A percentile compares a stretch with the other conserved stretches of the same genome.
Conservation (phyloP, 2,329 filamentous ascomycete species). For the Cladosporium austrohemisphaericum region DNA sequence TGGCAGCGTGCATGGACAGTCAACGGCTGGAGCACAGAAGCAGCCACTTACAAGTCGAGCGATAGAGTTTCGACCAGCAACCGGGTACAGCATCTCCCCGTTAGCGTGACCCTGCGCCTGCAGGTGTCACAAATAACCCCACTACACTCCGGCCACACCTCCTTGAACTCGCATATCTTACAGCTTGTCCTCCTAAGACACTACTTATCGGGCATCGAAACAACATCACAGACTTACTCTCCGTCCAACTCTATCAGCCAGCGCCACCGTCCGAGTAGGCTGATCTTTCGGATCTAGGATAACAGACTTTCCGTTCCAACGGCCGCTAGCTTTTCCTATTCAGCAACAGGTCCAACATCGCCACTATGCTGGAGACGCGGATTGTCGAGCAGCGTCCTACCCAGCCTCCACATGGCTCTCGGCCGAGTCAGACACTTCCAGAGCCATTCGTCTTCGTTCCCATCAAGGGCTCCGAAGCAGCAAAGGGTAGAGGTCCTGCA, state of each 20-base stretch:
- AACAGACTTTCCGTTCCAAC: background rate
- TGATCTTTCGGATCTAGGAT: too few species aligned
- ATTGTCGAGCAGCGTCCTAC: background rate
- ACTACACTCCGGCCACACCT: background rate
- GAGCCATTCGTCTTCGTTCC: conserved; percentile 22
- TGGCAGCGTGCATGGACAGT: background rate
- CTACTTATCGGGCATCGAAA: too few species aligned
- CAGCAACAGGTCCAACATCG: background rate
- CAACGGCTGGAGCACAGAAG: background rate
- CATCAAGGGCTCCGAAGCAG: conserved; percentile 17
- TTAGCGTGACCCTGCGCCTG: background rate
- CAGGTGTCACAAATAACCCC: background rate
- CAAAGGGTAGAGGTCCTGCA: conserved; percentile 20
- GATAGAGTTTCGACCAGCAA: conserved; percentile 3
- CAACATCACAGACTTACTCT: background rate
- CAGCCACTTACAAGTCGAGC: background rate
- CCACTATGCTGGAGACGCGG: background rate
- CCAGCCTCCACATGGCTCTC: background rate
- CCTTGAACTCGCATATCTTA: background rate
- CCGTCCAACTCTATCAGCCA: too few species aligned
- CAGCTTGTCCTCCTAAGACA: background rate
- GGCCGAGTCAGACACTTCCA: conserved; percentile 2
- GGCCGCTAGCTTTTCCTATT: background rate
- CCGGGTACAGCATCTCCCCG: background rate
- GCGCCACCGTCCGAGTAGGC: too few species aligned